Percentiles rank a stretch among this genome's conserved stretches.
Evolutionary conservation across 139 green algal species (phyloP).

Genomic region (Micromonas commoda): DNA sequence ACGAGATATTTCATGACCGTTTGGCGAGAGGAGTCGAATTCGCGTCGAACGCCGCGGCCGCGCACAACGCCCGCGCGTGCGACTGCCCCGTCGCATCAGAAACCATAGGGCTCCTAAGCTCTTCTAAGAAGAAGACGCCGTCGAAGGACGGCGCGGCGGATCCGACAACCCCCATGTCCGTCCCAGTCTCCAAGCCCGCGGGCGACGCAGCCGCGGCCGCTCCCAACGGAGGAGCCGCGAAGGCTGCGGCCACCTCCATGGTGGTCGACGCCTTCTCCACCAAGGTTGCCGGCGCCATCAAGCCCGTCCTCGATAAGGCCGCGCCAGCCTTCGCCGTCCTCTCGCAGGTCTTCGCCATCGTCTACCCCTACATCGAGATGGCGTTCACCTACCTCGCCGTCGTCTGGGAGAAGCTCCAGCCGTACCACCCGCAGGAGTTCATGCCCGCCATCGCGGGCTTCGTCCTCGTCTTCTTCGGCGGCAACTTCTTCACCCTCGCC

Average conservation of each 20-base stretch:
- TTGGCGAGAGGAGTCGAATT: no score
- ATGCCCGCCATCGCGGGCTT: constrained; percentile 21
- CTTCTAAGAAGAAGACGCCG: no score
- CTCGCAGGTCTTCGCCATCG: background rate
- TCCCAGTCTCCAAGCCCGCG: background rate
- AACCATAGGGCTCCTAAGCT: no score
- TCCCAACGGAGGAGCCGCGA: background rate
- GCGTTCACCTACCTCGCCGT: background rate
- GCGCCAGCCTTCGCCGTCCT: background rate
- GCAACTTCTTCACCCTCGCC: constrained; percentile 22
- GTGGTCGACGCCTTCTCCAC: background rate
- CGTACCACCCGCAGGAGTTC: constrained; percentile 29
- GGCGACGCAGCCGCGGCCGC: background rate
- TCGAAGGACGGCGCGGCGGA: no score
- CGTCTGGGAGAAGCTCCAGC: constrained; percentile 5
- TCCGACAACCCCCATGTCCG: background rate
- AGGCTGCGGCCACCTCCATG: background rate
- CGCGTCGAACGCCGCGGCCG: background rate
- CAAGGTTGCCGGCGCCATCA: background rate
- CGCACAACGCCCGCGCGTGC: no score
- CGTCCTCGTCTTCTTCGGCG: constrained; percentile 29
- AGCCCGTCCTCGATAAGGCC: background rate
- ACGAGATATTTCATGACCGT: no score
- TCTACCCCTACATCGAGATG: background rate
- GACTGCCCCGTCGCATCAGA: no score